phyloP scores from a whole-genome alignment of 495 filamentous ascomycete species.

The Aspergillus olivimuriae region DNA sequence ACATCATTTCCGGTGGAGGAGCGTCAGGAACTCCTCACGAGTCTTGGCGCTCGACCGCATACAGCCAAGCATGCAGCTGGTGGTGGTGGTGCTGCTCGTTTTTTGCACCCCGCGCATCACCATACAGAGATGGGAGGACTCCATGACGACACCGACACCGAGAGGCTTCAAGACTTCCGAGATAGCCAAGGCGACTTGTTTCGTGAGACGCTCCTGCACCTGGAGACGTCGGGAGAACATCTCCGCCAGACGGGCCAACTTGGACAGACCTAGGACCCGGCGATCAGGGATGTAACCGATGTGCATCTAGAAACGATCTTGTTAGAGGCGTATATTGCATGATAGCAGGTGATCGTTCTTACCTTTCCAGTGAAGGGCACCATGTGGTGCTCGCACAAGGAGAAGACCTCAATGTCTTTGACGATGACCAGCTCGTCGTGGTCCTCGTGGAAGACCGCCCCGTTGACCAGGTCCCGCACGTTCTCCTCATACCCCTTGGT shows the following conservation, averaged over 20 bases:
- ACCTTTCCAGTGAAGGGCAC: constrained; percentile 95
- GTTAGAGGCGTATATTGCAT: constrained; percentile 2
- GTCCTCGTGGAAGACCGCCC: constrained; percentile 92
- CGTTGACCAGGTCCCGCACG: constrained; percentile 85
- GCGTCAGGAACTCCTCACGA: constrained; percentile 84
- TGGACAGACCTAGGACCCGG: constrained; percentile 89
- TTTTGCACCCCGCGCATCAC: constrained; percentile 94
- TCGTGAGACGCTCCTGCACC: constrained; percentile 91
- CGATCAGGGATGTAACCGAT: constrained; percentile 91
- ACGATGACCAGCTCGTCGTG: constrained; percentile 97
- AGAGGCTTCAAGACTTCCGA: constrained; percentile 84
- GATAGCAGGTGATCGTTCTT: constrained; percentile 12
- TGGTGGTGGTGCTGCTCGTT: constrained; percentile 77
- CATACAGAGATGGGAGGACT: constrained; percentile 97
- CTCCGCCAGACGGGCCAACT: constrained; percentile 90
- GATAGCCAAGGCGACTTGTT: constrained; percentile 91
- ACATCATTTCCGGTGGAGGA: constrained; percentile 56
- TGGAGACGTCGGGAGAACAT: constrained; percentile 94
- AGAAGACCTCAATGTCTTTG: constrained; percentile 95
- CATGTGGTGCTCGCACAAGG: constrained; percentile 94
- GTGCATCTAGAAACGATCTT: constrained; percentile 64
- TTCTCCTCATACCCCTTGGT: constrained; percentile 99
- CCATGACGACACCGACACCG: constrained; percentile 95
- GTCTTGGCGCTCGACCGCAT: constrained; percentile 91
- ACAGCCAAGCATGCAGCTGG: constrained; percentile 91